phyloP scores from a whole-genome alignment of 1,284 basidiomycete genomes.

The Cerrena zonata region DNA sequence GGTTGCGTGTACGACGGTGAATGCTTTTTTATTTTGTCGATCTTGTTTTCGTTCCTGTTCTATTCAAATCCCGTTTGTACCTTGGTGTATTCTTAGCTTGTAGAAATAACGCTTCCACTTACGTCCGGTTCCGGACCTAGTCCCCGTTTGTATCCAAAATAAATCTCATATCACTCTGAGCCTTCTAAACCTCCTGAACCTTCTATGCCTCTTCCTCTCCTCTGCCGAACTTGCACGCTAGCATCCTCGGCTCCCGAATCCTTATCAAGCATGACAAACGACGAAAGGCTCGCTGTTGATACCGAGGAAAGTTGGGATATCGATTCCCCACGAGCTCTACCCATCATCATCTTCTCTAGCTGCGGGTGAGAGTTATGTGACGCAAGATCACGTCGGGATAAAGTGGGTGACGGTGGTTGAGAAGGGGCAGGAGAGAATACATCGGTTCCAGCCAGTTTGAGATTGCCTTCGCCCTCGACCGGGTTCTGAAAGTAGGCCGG shows the following conservation, averaged over 20 bases:
- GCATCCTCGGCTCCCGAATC: constrained; percentile 29
- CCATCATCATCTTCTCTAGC: constrained; percentile 12
- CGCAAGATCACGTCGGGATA: constrained; percentile 29
- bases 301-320: constrained; percentile 13
- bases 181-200: no score
- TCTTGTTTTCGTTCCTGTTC: not conserved
- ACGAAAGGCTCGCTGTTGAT: constrained; percentile 24
- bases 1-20: not conserved
- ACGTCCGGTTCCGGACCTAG: not conserved
- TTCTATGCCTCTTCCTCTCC: constrained; percentile 4
- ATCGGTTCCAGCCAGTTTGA: constrained; percentile 61
- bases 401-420: constrained; percentile 57
- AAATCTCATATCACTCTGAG: not conserved
- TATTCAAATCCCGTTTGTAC: not conserved
- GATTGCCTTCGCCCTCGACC: constrained; percentile 39
- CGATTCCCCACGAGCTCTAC: constrained; percentile 1
- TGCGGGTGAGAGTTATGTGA: constrained; percentile 15
- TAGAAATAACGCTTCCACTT: not conserved
- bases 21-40: not conserved
- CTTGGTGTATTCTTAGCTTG: constrained; percentile 1
- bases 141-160: not conserved
- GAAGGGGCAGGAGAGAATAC: constrained; percentile 67
- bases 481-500: constrained; percentile 41
- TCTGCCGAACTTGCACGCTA: constrained; percentile 16
- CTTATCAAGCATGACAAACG: constrained; percentile 28